Base-by-base conservation (phyloP, 176 grass and related monocot genomes). In the Bothriochloa decipiens region DNA sequence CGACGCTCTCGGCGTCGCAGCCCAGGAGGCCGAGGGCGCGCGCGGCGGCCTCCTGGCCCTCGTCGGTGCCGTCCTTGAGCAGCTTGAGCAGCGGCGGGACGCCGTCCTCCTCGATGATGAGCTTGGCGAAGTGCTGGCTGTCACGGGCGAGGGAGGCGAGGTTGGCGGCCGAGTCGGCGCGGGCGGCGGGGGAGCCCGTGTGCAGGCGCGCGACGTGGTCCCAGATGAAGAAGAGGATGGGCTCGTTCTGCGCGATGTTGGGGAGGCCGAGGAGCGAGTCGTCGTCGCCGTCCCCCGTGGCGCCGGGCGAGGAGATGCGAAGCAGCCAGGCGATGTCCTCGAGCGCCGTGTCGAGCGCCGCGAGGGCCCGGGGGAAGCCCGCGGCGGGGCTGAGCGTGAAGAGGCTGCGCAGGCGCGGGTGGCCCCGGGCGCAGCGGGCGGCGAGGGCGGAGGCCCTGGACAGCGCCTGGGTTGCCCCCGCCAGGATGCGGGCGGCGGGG, bases 41-140 rank as follows among this genome's bases (percentile, higher is more conserved):
- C 0, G 91, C 94, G 0, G 94, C 94, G 9, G 81, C 84, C 81
- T 92, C 91, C 77, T 91, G 91, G n/a, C 87, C 87, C 1, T 97
- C 91, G 14, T 90, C 87, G 25, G 87, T 81, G 62, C 91, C 91
- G 16, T 97, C 94, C 84, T 97, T 94, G 28, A 97, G 70, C 43
- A 97, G 82, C 42, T 84, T 92, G 37, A 97, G 87, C 13, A 97
- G 83, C 39, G 94, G 94, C 15, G 39, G 80, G 7, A 94, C 83
- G 3, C 91, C 91, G 35, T 92, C 94, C 87, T 97, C 94, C 72
- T 97, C 94, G 63, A 97, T 97, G 78, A 97, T 97, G 63, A 84
- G 87, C 71, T 91, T 93, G 60, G 91, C 91, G 63, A 90, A 92
- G 76, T 91, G 94, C 3, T 88, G 89, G 49, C 10, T 94, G 85